phyloP scores from a whole-genome alignment of 2,329 filamentous ascomycete genomes.

The Exophiala spinifera region DNA sequence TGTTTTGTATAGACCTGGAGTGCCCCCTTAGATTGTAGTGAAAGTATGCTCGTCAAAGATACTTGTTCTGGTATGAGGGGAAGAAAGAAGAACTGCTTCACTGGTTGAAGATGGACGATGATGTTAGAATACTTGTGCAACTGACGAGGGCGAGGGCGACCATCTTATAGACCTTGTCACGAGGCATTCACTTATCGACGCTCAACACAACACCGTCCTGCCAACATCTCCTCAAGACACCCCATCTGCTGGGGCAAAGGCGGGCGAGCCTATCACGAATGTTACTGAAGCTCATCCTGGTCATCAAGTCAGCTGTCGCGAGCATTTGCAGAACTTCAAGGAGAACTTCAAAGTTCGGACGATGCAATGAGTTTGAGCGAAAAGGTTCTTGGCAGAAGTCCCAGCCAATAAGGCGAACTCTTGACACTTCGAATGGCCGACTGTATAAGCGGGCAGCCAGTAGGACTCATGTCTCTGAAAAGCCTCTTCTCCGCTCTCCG shows the following conservation, averaged over 20 bases:
- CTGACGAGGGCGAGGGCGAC: no score
- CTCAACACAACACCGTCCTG: neutral
- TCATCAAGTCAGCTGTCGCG: constrained; percentile 3
- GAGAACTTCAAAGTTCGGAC: neutral
- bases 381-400: constrained; percentile 3
- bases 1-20: neutral
- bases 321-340: neutral
- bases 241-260: neutral
- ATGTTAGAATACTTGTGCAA: no score
- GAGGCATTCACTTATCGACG: neutral
- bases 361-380: constrained; percentile 11
- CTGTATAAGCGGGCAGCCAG: neutral
- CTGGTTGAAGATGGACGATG: neutral
- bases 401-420: neutral
- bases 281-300: neutral
- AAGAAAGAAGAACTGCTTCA: no score
- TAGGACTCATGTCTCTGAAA: neutral
- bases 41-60: no score
- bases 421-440: neutral
- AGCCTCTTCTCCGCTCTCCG: neutral
- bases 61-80: no score
- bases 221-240: neutral
- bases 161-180: no score
- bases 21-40: no score
- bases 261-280: neutral